These are phyloP conservation scores for Zanthoxylum bungeanum DNA, from an alignment of 345 rosid species.

Conservation along the genomic window DNA sequence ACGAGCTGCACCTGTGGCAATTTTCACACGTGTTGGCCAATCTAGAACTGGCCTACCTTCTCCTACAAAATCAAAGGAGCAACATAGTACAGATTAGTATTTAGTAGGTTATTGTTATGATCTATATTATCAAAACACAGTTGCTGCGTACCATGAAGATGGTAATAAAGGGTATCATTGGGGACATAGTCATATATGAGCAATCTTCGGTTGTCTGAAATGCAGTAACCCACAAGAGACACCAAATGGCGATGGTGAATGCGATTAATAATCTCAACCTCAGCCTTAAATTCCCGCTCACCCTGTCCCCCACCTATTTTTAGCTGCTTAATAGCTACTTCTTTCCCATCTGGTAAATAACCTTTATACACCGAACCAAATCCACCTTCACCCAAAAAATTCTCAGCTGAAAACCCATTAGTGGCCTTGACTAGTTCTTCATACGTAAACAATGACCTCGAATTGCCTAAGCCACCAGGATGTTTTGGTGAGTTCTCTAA, in stretches of 20 bases:
- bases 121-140: slow-evolving; percentile 17
- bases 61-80: slow-evolving; percentile 36
- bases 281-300: slow-evolving; percentile 89
- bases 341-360: slow-evolving; percentile 74
- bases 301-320: slow-evolving; percentile 88
- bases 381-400: slow-evolving; percentile 93
- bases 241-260: slow-evolving; percentile 95
- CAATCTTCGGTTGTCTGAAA: slow-evolving; percentile 68
- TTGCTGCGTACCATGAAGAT: slow-evolving; percentile 73
- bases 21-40: slow-evolving; percentile 76
- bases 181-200: slow-evolving; percentile 87
- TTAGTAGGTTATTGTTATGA: slow-evolving; percentile 7
- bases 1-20: slow-evolving; percentile 95
- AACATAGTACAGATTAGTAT: slow-evolving; percentile 1
- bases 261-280: slow-evolving; percentile 90
- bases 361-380: slow-evolving; percentile 92
- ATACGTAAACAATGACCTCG: slow-evolving; percentile 63
- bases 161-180: slow-evolving; percentile 83
- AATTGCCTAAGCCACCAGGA: slow-evolving; percentile 70
- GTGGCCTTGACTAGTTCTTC: slow-evolving; percentile 76
- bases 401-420: slow-evolving; percentile 68
- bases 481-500: slow-evolving; percentile 44
- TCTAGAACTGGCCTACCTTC: slow-evolving; percentile 57
- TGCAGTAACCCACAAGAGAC: slow-evolving; percentile 92
- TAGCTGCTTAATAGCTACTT: slow-evolving; percentile 84